phyloP scores from a whole-genome alignment of 768 basidiomycete genomes.

The Mycena alexandri region DNA sequence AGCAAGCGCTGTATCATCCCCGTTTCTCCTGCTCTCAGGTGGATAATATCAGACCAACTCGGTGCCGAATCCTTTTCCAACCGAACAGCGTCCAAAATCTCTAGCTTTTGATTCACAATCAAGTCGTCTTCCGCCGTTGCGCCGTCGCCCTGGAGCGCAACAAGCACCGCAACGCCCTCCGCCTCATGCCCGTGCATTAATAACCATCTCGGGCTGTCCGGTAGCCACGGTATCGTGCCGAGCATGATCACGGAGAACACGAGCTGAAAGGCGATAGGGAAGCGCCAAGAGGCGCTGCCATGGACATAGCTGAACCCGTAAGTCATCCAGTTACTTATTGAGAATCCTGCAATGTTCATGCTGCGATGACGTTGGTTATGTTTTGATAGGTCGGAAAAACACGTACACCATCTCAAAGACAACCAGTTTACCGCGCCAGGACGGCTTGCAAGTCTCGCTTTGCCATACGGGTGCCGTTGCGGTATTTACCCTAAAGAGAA shows the following conservation, averaged over 20 bases:
- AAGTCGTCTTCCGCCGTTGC: slow-evolving; percentile 51
- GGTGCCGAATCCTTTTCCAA: slow-evolving; percentile 57
- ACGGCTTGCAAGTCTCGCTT: slow-evolving; percentile 63
- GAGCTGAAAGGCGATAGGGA: slow-evolving; percentile 65
- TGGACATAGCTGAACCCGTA: slow-evolving; percentile 62
- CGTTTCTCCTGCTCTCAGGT: slow-evolving; percentile 56
- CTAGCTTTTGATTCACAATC: slow-evolving; percentile 53
- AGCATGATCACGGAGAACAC: slow-evolving; percentile 59
- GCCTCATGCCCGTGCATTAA: slow-evolving; percentile 58
- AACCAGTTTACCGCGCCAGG: slow-evolving; percentile 62
- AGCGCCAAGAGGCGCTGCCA: slow-evolving; percentile 61
- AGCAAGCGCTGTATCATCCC: slow-evolving; percentile 60
- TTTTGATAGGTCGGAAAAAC: not conserved
- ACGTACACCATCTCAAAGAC: slow-evolving; percentile 64
- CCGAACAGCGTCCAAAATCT: slow-evolving; percentile 59
- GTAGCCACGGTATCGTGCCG: slow-evolving; percentile 62
- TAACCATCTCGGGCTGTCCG: slow-evolving; percentile 63
- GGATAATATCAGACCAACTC: slow-evolving; percentile 56
- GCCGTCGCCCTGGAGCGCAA: slow-evolving; percentile 56
- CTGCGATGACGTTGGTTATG: slow-evolving; percentile 40
- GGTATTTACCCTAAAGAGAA: slow-evolving; percentile 54
- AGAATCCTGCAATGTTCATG: slow-evolving; percentile 66
- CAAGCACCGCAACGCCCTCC: slow-evolving; percentile 57
- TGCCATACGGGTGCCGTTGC: slow-evolving; percentile 66
- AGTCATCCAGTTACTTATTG: slow-evolving; percentile 66